Evolutionary conservation across 2,329 filamentous ascomycete species (phyloP), one percentile per base, ranked within the genome.

Genomic region (Diplocarpon rosae): DNA sequence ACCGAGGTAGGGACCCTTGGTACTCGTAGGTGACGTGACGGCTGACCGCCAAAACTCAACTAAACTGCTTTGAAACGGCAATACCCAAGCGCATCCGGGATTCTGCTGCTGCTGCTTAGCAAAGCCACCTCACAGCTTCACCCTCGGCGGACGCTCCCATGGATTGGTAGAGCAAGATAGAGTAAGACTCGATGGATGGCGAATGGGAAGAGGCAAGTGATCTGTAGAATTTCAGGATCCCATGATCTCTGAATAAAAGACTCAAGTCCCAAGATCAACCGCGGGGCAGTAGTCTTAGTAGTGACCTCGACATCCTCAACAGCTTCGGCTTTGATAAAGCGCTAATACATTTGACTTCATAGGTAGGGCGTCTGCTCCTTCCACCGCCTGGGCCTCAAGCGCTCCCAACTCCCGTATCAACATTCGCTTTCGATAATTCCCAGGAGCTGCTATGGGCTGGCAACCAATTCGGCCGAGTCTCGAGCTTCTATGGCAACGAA

Each of bases 371-470:
- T 65, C 79, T 92, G 66, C 75, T 80, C 63, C 78, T 93, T 66
- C 85, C 87, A 63, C 80, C 85, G 58, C 80, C 84, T 59, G 81
- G 78, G 61, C 71, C 78, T 58, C 80, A 83, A 68, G 75, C 75
- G 53, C 69, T 83, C 58, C 75, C 80, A 35, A 83, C 83, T 16
- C 78, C 78, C 46, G 78, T 87, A 54, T 82, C 84, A 36, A 82
- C 87, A 2, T 76, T 95, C 63, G 83, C 84, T 38, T 98, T 98
- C 65, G 92, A 98, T 64, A 83, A 83, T 46, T 73, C 75, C 32
- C 84, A 95, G 63, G 92, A 98, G 64, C 73, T 98, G 30, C 67
- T 98, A 42, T 98, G 93, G 92, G 79, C 81, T 2, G 93, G 89
- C 37, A 94, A 92, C 64, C 85, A 92, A 68, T 86, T 50, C 38